Evolutionary conservation across 306 rosid species (phyloP), one percentile per base, ranked within the genome.

Genomic region (Pyrus pyrifolia): DNA sequence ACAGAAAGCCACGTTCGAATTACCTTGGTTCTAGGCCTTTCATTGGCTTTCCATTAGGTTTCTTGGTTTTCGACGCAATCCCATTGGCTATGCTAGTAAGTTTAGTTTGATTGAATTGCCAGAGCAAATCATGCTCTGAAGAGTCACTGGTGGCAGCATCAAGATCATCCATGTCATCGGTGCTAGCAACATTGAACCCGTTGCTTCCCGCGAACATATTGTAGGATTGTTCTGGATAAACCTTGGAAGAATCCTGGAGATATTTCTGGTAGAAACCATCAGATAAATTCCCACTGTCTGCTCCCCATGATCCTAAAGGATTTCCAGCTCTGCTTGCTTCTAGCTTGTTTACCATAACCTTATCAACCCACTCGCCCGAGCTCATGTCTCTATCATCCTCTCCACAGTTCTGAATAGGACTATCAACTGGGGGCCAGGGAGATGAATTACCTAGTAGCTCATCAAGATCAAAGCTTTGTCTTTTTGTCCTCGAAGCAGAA

Each of bases 91-190:
- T 30, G 85, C 72, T 82, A 15, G 82, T 68, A 44, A 89, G 81
- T 81, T 90, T 90, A 40, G 96, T 81, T 40, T 91, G 91, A 78
- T 86, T 94, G 67, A 91, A 89, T 58, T 94, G 97, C 98, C 98
- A 94, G 78, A 92, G 95, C 70, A 94, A 85, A 77, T 94, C 98
- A 68, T 89, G 91, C 82, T 94, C 97, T 2, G 97, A 91, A 64
- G 98, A 94, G 81, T 94, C 98, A 42, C 96, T 94, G 38, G 98
- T 94, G 79, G 93, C 96, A 65, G 91, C 97, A 76, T 93, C 97
- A 84, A 91, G 78, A 82, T 92, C 95, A 74, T 94, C 98, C 31
- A 76, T 80, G 68, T 88, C 96, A 80, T 94, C 96, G 4, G 88
- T 90, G 77, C 87, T 90, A 18, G 85, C 82, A 69, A 76, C 69